Percentiles rank a stretch among this genome's conserved stretches.
These are phyloP conservation scores for Hemerocallis citrina DNA, from an alignment of 106 monocot genomes.

Conservation along the genomic window DNA sequence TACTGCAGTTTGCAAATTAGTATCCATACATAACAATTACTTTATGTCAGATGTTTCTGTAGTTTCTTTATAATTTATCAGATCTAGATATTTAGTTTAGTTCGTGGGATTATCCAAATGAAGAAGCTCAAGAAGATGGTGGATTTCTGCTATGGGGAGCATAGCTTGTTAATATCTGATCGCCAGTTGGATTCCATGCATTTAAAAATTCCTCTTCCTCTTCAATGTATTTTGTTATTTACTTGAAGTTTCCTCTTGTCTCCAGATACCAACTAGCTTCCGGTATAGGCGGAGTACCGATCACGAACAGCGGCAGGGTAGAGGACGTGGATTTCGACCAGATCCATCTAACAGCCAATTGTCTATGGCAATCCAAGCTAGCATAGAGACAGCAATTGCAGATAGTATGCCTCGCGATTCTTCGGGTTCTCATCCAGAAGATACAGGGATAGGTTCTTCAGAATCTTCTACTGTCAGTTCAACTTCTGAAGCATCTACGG, in stretches of 20 bases:
- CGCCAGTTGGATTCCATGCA: too few relatives aligned
- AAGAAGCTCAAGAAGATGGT: too few relatives aligned
- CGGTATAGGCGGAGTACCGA: constrained; percentile 54
- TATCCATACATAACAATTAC: too few relatives aligned
- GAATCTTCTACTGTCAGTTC: constrained; percentile 28
- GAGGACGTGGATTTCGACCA: constrained; percentile 43
- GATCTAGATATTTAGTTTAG: too few relatives aligned
- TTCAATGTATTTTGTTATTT: too few relatives aligned
- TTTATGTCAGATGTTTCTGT: too few relatives aligned
- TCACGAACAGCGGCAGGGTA: constrained; percentile 69
- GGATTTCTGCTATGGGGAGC: too few relatives aligned
- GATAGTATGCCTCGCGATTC: constrained; percentile 25
- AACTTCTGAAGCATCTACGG: constrained; percentile 17
- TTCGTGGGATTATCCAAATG: too few relatives aligned
- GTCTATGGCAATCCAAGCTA: constrained; percentile 45
- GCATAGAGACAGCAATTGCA: constrained; percentile 34
- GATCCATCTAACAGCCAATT: constrained; percentile 38
- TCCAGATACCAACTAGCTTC: constrained; percentile 94
- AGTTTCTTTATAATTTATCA: too few relatives aligned
- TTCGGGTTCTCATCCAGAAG: constrained; percentile 13
- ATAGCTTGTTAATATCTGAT: too few relatives aligned
- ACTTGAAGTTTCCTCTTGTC: not conserved
- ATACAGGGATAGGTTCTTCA: constrained; percentile 18
- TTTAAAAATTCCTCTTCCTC: too few relatives aligned
- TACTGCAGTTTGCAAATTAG: too few relatives aligned